Evolutionary conservation across 768 basidiomycete genomes (phyloP), one percentile per base, ranked within the genome.

Genomic region (Boletus patriciae): DNA sequence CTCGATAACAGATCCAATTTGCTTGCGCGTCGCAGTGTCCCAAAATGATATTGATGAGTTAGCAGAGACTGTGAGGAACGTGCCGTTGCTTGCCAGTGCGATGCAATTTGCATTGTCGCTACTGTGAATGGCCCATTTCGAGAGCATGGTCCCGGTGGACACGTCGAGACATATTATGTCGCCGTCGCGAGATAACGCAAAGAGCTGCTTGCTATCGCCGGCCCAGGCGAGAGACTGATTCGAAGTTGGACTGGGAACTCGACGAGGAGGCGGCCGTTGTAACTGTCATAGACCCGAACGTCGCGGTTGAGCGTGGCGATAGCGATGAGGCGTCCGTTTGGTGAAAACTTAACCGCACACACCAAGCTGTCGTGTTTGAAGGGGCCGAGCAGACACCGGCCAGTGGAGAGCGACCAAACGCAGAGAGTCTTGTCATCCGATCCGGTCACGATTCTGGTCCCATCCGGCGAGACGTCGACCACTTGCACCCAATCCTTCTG

Each of bases 381-480:
- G 3, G 55, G 46, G 1, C 9, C n/a, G 7, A 57, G 18, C 10
- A 57, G 37, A 11, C 38, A 34, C 18, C 34, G 1, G 12, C 50
- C 46, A 12, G 36, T 48, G 5, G 18, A 19, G 12, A 48, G 11
- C n/a, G 43, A 27, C 42, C 36, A 38, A 15, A 56, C 13, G 18
- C 27, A 38, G 12, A n/a, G 27, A 5, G 50, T 52, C 6, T 2
- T 1, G 12, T 40, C 50, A 3, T 16, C 7, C 6, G 54, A 43
- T 16, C 43, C 59, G 1, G 38, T 33, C 18, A 5, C 52, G 27
- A 60, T 37, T 23, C 11, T 52, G 3, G 42, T 45, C 19, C 19
- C 47, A 16, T 60, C 59, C 4, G 44, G 47, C 0, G 46, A 58
- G 12, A 58, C 7, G 19, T 60, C 59, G 1, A 58, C 48, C 1